Evolutionary conservation across 75 land plant genomes (phyloP).

Genomic region (Larix kaempferi): DNA sequence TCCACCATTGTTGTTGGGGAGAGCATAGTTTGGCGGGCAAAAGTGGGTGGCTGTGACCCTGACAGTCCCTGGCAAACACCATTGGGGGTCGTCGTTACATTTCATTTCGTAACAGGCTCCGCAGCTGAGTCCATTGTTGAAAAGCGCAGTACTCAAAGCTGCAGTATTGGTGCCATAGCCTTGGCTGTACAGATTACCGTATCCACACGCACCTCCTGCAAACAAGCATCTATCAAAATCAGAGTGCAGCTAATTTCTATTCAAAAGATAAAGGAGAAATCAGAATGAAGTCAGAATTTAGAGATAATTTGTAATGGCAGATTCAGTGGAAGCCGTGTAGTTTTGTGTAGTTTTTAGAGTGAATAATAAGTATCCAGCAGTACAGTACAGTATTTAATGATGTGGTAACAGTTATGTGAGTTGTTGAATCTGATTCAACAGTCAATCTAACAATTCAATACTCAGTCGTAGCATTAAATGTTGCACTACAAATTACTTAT

Average conservation of each 20-base stretch:
- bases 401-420: too few species aligned
- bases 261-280: too few species aligned
- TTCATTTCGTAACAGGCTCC: neutral
- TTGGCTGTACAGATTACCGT: neutral
- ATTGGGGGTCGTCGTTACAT: slow-evolving; percentile 10
- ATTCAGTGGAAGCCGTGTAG: neutral
- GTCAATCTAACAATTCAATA: too few species aligned
- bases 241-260: too few species aligned
- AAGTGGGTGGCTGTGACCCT: slow-evolving; percentile 22
- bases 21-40: slow-evolving; percentile 15
- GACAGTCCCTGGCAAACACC: slow-evolving; percentile 12
- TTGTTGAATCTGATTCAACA: too few species aligned
- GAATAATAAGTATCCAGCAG: too few species aligned
- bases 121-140: neutral
- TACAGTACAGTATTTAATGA: too few species aligned
- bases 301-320: neutral
- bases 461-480: too few species aligned
- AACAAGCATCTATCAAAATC: neutral
- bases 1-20: slow-evolving; percentile 1
- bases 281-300: neutral
- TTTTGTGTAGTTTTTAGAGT: too few species aligned
- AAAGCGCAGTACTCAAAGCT: neutral
- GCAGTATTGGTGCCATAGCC: neutral
- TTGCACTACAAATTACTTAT: too few species aligned
- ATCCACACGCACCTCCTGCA: slow-evolving; percentile 2